Evolutionary conservation across 495 filamentous ascomycete species (phyloP).

Genomic region (Neurospora terricola): DNA sequence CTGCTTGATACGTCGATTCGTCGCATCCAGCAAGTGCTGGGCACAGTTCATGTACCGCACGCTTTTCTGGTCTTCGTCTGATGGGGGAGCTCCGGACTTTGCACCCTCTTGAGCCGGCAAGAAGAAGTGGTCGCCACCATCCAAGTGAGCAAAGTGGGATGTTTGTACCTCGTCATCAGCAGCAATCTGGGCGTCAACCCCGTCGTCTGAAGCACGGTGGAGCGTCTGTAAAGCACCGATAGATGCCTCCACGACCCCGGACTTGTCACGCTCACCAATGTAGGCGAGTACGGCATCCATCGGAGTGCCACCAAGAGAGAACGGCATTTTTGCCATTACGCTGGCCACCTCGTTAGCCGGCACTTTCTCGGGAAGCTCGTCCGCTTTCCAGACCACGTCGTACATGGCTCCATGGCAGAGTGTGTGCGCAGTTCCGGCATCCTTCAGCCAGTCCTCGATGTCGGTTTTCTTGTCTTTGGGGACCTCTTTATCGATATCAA

Average conservation of each 20-base stretch:
- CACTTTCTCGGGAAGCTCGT: slow-evolving; percentile 13
- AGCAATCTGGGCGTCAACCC: slow-evolving; percentile 22
- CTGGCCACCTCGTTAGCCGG: slow-evolving; percentile 17
- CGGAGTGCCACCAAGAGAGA: slow-evolving; percentile 37
- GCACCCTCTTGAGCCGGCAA: slow-evolving; percentile 3
- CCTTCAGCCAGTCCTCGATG: neutral
- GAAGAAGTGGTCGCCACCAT: slow-evolving; percentile 22
- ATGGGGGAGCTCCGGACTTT: neutral
- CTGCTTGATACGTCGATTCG: neutral
- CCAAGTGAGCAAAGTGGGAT: slow-evolving; percentile 15
- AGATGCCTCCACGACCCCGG: slow-evolving; percentile 5
- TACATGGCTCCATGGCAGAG: slow-evolving; percentile 40
- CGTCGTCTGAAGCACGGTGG: slow-evolving; percentile 23
- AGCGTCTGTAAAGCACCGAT: slow-evolving; percentile 13
- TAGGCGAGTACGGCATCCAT: slow-evolving; percentile 37
- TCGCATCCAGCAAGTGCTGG: slow-evolving; percentile 14
- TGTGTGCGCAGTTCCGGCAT: neutral
- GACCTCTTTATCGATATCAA: neutral
- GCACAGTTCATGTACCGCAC: slow-evolving; percentile 17
- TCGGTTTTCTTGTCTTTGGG: neutral
- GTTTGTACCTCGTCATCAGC: slow-evolving; percentile 26
- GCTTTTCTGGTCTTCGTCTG: neutral
- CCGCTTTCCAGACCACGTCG: slow-evolving; percentile 28
- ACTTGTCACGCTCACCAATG: neutral
- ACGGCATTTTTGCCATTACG: neutral